Evolutionary conservation across 2,329 filamentous ascomycete species (phyloP).

Genomic region (Aspergillus fructus): DNA sequence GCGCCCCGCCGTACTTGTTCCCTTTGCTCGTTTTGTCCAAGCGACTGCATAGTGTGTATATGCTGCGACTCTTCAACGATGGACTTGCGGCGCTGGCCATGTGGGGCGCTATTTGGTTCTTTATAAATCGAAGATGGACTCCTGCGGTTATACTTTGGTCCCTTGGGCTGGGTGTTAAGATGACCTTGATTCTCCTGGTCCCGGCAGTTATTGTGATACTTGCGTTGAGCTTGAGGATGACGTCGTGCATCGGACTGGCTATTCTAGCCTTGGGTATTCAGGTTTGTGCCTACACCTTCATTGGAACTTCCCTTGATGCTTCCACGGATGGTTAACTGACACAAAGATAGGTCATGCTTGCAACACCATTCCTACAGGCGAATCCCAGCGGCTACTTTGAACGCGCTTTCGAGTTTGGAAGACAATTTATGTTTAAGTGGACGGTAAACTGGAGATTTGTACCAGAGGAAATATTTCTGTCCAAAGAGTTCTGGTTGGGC

Average conservation of each 20-base stretch:
- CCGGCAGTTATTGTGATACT: constrained; percentile 78
- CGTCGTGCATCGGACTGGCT: constrained; percentile 65
- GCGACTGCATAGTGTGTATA: constrained; percentile 86
- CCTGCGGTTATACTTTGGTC: constrained; percentile 71
- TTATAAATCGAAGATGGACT: constrained; percentile 74
- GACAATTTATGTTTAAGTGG: constrained; percentile 95
- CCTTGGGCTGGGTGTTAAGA: constrained; percentile 86
- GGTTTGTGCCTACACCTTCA: constrained; percentile 42
- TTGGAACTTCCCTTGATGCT: neutral
- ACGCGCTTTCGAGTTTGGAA: constrained; percentile 84
- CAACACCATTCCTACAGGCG: constrained; percentile 64
- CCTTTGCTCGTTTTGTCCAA: constrained; percentile 86
- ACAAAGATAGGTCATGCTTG: constrained; percentile 49
- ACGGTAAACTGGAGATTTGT: constrained; percentile 98
- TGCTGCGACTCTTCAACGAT: constrained; percentile 94
- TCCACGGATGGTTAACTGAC: constrained; percentile 1
- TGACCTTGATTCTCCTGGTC: constrained; percentile 80
- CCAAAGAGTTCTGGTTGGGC: constrained; percentile 63
- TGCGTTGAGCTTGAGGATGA: constrained; percentile 69
- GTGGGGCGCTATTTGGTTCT: constrained; percentile 75
- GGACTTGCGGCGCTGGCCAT: constrained; percentile 82
- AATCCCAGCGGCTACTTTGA: constrained; percentile 72
- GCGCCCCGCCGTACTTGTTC: constrained; percentile 76
- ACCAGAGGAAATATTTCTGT: constrained; percentile 78
- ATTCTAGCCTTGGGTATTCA: constrained; percentile 77